A percentile compares a stretch with the other conserved stretches of the same genome.
These are phyloP conservation scores for Candida labiduridarum DNA, from an alignment of 1,139 yeast species.

Conservation along the genomic window DNA sequence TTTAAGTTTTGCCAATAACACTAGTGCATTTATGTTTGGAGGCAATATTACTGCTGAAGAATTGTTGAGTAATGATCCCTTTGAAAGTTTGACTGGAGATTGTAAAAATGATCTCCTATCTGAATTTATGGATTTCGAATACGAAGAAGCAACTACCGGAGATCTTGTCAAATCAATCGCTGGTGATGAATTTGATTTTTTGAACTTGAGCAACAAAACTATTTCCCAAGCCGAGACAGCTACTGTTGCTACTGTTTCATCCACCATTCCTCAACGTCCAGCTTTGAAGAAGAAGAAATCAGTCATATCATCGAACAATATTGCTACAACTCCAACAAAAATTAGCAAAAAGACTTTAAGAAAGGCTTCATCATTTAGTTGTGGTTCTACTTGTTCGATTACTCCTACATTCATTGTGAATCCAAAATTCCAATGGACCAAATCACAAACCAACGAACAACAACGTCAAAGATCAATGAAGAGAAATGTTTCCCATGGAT, in stretches of 20 bases:
- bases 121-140: constrained; percentile 14
- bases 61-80: constrained; percentile 19
- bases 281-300: constrained; percentile 10
- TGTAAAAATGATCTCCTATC: constrained; percentile 4
- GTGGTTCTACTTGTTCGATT: constrained; percentile 9
- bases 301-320: constrained; percentile 7
- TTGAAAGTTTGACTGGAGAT: constrained; percentile 12
- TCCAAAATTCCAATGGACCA: constrained; percentile 15
- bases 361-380: constrained; percentile 17
- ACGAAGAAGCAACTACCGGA: constrained; percentile 8
- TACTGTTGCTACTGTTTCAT: not conserved
- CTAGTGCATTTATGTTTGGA: constrained; percentile 5
- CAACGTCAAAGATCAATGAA: constrained; percentile 1
- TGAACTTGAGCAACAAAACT: constrained; percentile 5
- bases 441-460: constrained; percentile 11
- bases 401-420: constrained; percentile 13
- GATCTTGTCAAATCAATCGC: constrained; percentile 7
- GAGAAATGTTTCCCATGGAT: constrained; percentile 1
- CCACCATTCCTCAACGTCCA: constrained; percentile 2
- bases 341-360: constrained; percentile 12
- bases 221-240: constrained; percentile 1
- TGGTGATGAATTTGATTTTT: constrained; percentile 1
- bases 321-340: constrained; percentile 6
- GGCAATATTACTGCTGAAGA: constrained; percentile 18
- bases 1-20: constrained; percentile 2